phyloP scores from a whole-genome alignment of 73 alveolate species.

The Stentor roeselii region DNA sequence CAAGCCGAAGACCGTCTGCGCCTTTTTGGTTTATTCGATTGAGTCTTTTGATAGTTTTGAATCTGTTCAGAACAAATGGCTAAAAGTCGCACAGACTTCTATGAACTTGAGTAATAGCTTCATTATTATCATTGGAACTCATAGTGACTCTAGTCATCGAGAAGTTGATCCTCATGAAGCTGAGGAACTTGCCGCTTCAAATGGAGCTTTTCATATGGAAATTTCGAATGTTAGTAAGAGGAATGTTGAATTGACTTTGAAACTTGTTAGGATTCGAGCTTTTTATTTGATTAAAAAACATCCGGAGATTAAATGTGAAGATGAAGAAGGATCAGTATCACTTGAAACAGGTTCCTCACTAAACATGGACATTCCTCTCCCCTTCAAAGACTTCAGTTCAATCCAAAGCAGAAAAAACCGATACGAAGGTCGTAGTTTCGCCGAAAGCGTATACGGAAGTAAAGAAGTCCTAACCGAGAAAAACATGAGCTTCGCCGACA shows the following conservation, averaged over 20 bases:
- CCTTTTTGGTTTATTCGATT: background rate
- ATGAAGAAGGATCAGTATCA: background rate
- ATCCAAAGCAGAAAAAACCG: background rate
- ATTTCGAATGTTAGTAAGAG: slow-evolving; percentile 1
- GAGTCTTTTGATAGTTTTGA: background rate
- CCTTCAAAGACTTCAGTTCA: background rate
- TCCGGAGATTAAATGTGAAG: background rate
- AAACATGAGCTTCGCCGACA: slow-evolving; percentile 15
- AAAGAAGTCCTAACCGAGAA: background rate
- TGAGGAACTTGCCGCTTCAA: slow-evolving; percentile 15
- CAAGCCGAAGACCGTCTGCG: background rate
- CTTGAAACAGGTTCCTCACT: background rate
- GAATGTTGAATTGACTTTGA: slow-evolving; percentile 10
- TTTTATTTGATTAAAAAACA: slow-evolving; percentile 12
- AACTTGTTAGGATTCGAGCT: slow-evolving; percentile 4
- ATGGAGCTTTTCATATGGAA: slow-evolving; percentile 28
- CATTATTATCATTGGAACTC: slow-evolving; percentile 18
- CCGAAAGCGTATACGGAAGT: background rate
- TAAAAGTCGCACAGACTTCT: background rate
- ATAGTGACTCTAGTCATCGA: background rate
- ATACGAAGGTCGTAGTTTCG: background rate
- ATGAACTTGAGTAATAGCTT: background rate
- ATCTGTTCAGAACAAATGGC: background rate
- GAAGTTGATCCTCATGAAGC: slow-evolving; percentile 14
- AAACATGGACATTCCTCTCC: background rate